Evolutionary conservation across 257 asterid species (phyloP).

Genomic region (Euphrasia confusa): DNA sequence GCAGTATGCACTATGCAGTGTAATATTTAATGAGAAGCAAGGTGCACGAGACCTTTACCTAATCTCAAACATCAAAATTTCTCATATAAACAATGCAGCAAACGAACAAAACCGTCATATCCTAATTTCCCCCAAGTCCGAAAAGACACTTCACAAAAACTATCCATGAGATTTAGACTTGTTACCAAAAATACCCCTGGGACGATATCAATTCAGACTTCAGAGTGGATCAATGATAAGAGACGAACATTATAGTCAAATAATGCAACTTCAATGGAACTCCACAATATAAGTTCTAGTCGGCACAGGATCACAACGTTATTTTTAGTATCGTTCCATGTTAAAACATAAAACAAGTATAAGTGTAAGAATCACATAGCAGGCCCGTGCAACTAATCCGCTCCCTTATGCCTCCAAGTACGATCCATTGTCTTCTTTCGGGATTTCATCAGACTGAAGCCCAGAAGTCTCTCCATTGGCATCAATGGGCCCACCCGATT

Average conservation of each 20-base stretch:
- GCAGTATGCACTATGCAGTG: too few species aligned
- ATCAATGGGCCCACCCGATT: slow-evolving; percentile 57
- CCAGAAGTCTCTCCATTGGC: slow-evolving; percentile 38
- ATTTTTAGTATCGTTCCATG: not conserved
- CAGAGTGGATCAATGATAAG: not conserved
- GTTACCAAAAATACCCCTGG: too few species aligned
- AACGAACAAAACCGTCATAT: not conserved
- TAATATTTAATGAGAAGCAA: slow-evolving; percentile 26
- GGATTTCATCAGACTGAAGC: slow-evolving; percentile 35
- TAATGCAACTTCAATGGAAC: not conserved
- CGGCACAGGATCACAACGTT: not conserved
- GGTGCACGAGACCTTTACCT: slow-evolving; percentile 24
- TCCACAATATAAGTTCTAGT: not conserved
- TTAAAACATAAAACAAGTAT: slow-evolving; percentile 8
- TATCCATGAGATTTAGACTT: too few species aligned
- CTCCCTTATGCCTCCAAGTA: slow-evolving; percentile 27
- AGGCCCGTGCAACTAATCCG: slow-evolving; percentile 4
- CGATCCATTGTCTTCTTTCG: slow-evolving; percentile 39
- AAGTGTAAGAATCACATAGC: not conserved
- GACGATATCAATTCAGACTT: not conserved
- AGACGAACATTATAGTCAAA: not conserved
- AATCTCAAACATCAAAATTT: not conserved
- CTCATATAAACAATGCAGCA: slow-evolving; percentile 9
- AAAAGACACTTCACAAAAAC: too few species aligned
- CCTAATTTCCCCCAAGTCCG: too few species aligned